Percentiles rank a stretch among this genome's conserved stretches.
Conservation (phyloP, 2,329 filamentous ascomycete species). For the Diaporthe sp. region DNA sequence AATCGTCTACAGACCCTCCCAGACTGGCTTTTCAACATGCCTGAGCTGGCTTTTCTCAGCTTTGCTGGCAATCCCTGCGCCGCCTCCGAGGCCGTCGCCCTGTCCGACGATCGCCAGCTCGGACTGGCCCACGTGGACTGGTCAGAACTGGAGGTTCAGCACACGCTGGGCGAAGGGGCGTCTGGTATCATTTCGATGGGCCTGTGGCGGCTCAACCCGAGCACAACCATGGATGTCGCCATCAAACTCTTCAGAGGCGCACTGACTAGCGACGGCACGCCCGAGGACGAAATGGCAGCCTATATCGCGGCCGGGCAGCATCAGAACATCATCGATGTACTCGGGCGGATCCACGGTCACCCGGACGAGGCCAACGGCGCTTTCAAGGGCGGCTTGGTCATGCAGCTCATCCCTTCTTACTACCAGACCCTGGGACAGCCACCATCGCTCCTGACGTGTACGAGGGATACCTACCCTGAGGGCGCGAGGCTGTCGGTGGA, state of each 20-base stretch:
- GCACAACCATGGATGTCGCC: constrained; percentile 53
- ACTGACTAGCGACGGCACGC: constrained; percentile 60
- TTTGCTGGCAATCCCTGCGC: constrained; percentile 62
- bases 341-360: constrained; percentile 57
- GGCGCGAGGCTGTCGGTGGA: constrained; percentile 46
- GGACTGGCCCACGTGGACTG: constrained; percentile 54
- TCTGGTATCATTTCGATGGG: constrained; percentile 61
- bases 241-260: constrained; percentile 63
- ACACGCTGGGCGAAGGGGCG: constrained; percentile 58
- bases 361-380: constrained; percentile 47
- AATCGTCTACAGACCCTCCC: constrained; percentile 56
- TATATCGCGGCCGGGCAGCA: constrained; percentile 60
- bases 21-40: constrained; percentile 57
- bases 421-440: constrained; percentile 59
- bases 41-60: constrained; percentile 59
- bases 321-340: constrained; percentile 58
- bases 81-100: constrained; percentile 30
- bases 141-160: constrained; percentile 54
- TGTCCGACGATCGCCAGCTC: background rate
- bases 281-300: constrained; percentile 62
- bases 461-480: constrained; percentile 56
- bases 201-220: constrained; percentile 48
- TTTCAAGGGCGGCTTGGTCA: constrained; percentile 56
- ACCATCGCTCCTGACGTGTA: constrained; percentile 59
- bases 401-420: constrained; percentile 59